Base-by-base conservation (phyloP, 257 asterid genomes). In the Ilex aquifolium region DNA sequence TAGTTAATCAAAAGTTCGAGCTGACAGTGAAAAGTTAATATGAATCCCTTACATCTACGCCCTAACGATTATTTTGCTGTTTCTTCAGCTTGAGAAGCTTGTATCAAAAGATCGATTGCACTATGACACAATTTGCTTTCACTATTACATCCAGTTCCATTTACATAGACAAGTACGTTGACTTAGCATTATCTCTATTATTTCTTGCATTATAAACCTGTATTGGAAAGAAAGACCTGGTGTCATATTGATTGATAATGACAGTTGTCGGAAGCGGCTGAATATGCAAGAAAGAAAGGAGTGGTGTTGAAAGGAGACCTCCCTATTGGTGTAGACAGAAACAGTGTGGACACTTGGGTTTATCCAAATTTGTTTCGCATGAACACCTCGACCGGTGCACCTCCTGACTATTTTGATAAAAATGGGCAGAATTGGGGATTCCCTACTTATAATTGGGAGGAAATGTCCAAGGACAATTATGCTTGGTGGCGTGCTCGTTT, bases 391-490 rank as follows among this genome's bases (percentile, higher is more conserved):
- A 92, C 97, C 17, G 99, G 99, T 56, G 99, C 99, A 10, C 99
- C 99, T 42, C 99, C 97, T 2, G 99, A 92, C 60, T 87, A 92
- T 79, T 92, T 92, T 31, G 99, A 89, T 74, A 92, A 92, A 82
- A 92, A 92, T 15, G 99, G 99, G 48, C 99, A 92, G 68, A 92
- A 92, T 63, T 92, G 99, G 99, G 99, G 99, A 17, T 92, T 92
- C 76, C 99, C 99, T 32, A 92, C 97, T 60, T 92, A 92, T 73
- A 92, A 92, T 76, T 92, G 99, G 99, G 99, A 92, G 81, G 99
- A 92, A 74, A 92, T 92, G 99, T 92, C 97, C 9, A 92, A 87
- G 72, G 99, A 92, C 68, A 89, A 92, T 74, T 92, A 92, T 78
- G 94, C 77, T 56, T 92, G 99, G 99, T 92, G 99, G 99, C 87